Evolutionary conservation across 2,329 filamentous ascomycete species (phyloP).

Genomic region (Scytalidium lignicola): DNA sequence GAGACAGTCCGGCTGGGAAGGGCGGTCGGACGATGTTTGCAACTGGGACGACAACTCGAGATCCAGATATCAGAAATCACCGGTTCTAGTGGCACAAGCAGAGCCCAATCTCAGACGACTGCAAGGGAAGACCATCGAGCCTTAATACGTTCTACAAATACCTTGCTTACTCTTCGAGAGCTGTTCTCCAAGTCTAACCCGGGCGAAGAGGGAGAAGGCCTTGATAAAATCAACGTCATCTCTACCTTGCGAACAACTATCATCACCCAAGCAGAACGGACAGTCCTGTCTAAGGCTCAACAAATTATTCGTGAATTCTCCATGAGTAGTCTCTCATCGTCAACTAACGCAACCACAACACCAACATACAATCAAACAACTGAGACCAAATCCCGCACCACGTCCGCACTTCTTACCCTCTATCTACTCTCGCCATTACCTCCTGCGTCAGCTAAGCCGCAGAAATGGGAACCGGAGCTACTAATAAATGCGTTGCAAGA

Average conservation of each 20-base stretch:
- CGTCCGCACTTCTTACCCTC: constrained; percentile 69
- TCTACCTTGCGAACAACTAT: constrained; percentile 65
- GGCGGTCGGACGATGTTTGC: constrained; percentile 71
- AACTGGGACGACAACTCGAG: constrained; percentile 80
- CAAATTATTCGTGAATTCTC: constrained; percentile 81
- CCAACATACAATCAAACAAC: constrained; percentile 59
- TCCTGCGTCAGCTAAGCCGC: constrained; percentile 44
- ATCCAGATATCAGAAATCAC: constrained; percentile 70
- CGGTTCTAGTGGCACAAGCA: constrained; percentile 27
- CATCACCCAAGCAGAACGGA: constrained; percentile 66
- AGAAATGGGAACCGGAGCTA: constrained; percentile 52
- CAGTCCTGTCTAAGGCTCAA: constrained; percentile 68
- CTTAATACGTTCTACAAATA: constrained; percentile 77
- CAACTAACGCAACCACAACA: constrained; percentile 37
- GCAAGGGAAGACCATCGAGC: constrained; percentile 69
- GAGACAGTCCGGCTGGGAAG: constrained; percentile 73
- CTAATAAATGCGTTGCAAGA: constrained; percentile 73
- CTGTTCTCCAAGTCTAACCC: constrained; percentile 61
- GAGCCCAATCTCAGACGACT: constrained; percentile 28
- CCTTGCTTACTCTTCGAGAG: constrained; percentile 69
- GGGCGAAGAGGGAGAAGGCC: constrained; percentile 69
- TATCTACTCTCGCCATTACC: constrained; percentile 74
- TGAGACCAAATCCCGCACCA: constrained; percentile 67
- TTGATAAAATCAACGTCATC: constrained; percentile 70
- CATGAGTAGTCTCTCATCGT: constrained; percentile 50